phyloP scores from a whole-genome alignment of 2,329 filamentous ascomycete genomes.

The Amauroascus niger region DNA sequence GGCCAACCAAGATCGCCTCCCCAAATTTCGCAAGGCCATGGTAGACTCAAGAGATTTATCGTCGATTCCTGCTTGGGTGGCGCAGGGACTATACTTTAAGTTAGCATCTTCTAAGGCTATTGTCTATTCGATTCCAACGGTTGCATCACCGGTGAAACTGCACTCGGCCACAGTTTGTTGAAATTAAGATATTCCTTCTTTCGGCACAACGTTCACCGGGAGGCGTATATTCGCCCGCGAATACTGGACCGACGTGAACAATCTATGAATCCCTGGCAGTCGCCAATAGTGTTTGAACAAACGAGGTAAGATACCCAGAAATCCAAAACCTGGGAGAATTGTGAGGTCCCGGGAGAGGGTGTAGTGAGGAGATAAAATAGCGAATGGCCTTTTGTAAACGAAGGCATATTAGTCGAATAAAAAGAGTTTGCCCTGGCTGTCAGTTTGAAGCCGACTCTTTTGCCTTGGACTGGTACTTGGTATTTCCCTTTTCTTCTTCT shows the following conservation, averaged over 20 bases:
- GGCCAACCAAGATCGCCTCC: neutral
- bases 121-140: neutral
- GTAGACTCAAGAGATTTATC: neutral
- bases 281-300: neutral
- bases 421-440: neutral
- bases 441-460: neutral
- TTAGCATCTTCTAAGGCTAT: neutral
- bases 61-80: neutral
- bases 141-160: neutral
- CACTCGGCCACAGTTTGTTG: neutral
- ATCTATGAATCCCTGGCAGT: neutral
- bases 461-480: conserved; percentile 1
- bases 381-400: neutral
- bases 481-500: neutral
- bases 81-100: neutral
- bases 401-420: neutral
- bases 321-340: neutral
- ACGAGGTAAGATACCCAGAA: neutral
- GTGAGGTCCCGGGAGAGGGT: neutral
- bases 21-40: neutral
- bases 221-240: neutral
- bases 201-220: neutral
- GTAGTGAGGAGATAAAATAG: neutral
- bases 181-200: too few species aligned
- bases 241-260: neutral